Conservation (phyloP, 208 protist species). For the Angomonas deanei region DNA sequence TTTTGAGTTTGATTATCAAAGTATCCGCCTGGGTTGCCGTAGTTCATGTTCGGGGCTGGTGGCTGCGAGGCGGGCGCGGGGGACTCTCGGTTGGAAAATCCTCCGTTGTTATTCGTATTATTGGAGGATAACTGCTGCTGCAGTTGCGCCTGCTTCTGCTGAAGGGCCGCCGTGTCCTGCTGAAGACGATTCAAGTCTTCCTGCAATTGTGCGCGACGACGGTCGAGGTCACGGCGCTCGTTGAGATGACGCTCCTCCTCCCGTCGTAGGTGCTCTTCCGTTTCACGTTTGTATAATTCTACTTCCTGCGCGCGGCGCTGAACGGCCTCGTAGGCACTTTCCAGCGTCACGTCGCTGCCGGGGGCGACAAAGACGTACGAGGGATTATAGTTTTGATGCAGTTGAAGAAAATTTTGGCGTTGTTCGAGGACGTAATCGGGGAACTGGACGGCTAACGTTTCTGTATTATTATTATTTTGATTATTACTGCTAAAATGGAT, state of each 20-base stretch:
- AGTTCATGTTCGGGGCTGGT: neutral
- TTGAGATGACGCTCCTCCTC: neutral
- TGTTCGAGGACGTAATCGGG: too few species aligned
- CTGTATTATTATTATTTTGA: too few species aligned
- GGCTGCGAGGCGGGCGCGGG: too few species aligned
- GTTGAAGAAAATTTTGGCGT: too few species aligned
- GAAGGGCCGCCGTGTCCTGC: conserved; percentile 24
- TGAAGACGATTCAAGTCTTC: conserved; percentile 8
- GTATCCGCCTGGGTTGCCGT: neutral
- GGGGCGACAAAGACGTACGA: too few species aligned
- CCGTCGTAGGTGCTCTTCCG: conserved; percentile 34
- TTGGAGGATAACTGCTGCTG: conserved; percentile 23
- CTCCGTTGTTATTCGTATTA: conserved; percentile 9
- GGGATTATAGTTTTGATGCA: too few species aligned
- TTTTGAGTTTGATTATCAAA: neutral
- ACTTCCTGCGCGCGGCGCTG: conserved; percentile 38
- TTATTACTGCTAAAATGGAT: conserved; percentile 5
- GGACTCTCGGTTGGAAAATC: conserved; percentile 7
- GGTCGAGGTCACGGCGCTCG: neutral
- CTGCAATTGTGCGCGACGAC: neutral
- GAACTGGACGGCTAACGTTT: conserved; percentile 42
- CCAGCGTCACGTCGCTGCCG: conserved; percentile 30
- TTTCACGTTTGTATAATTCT: conserved; percentile 32
- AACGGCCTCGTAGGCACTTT: conserved; percentile 30
- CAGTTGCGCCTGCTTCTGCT: conserved; percentile 23